Evolutionary conservation across 768 basidiomycete genomes (phyloP), one percentile per base, ranked within the genome.

Genomic region (Lentinula lateritia): DNA sequence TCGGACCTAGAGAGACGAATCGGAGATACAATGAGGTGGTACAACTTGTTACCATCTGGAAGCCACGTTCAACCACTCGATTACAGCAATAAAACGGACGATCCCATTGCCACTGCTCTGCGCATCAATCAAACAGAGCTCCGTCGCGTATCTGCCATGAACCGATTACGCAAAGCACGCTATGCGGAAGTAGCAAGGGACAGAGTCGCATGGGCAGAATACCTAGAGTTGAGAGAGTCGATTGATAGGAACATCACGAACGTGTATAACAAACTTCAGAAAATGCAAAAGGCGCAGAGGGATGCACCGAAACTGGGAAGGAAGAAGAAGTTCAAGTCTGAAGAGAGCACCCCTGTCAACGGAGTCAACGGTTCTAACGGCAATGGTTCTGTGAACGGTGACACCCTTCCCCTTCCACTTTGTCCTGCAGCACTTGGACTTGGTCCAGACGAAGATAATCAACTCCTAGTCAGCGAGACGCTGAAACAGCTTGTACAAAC

Each of bases 121-220:
- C 89, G 96, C 2, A 88, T 92, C 46, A 91, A 93, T 16, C 97
- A 99, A 71, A 76, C 81, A 13, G 86, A 93, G 65, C 81, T 99
- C 5, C 85, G 89, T 9, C 77, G 76, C 6, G 90, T 98, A 53
- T 79, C 90, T 2, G 82, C 87, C 8, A 81, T 86, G 61, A 99
- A 99, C 78, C 93, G 95, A 67, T 83, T 85, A 3, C 88, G 96
- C 12, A 90, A 90, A 70, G 73, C 75, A 35, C 86, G 90, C 3
- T 82, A 98, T 2, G 81, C 81, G 13, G 76, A 79, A 13, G 83
- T 95, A 63, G 94, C 95, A 34, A 85, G 88, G 62, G 92, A 95
- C 68, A 85, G 95, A 20, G 81, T 98, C 16, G 94, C 88, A 6
- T 92, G 93, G 70, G 92, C 93, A 68, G 96, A 98, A 69, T 98